Conservation (phyloP, 2,329 filamentous ascomycete genomes). For the Aspergillus puulaauensis region DNA sequence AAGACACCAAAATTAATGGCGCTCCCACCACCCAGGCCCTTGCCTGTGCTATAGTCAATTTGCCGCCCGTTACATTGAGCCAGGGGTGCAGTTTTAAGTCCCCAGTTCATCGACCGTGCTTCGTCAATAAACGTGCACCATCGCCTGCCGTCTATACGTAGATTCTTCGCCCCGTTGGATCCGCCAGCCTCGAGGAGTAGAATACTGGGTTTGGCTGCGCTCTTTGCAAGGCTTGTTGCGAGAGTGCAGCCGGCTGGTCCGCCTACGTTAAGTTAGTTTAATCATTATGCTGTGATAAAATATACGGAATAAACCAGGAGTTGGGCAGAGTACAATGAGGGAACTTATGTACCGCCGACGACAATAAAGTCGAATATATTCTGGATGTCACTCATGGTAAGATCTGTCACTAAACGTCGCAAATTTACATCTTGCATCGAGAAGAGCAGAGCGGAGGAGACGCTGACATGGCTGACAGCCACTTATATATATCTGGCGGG, state of each 20-base stretch:
- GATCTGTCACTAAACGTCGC: too few relatives aligned
- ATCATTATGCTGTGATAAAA: neutral
- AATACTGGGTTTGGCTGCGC: conserved; percentile 50
- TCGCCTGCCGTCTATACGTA: conserved; percentile 55
- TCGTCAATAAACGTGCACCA: conserved; percentile 48
- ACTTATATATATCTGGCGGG: too few relatives aligned
- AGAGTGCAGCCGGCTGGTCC: conserved; percentile 61
- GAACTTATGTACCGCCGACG: neutral
- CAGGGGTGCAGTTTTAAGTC: conserved; percentile 52
- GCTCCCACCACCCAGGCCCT: conserved; percentile 52
- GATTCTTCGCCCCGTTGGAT: conserved; percentile 46
- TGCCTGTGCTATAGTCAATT: conserved; percentile 52
- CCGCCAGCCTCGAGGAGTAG: conserved; percentile 63
- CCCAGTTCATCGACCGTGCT: conserved; percentile 53
- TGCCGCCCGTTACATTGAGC: conserved; percentile 43
- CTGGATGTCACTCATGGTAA: too few relatives aligned
- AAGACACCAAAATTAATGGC: conserved; percentile 59
- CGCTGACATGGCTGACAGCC: too few relatives aligned
- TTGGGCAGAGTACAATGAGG: neutral
- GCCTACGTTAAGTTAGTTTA: conserved; percentile 34
- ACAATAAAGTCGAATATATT: neutral
- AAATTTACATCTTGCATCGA: too few relatives aligned
- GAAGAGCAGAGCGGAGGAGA: too few relatives aligned
- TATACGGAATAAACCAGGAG: too few relatives aligned
- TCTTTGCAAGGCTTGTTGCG: conserved; percentile 53